Evolutionary conservation across 2,329 filamentous ascomycete species (phyloP).

Genomic region (Byssoonygena ceratinophila): DNA sequence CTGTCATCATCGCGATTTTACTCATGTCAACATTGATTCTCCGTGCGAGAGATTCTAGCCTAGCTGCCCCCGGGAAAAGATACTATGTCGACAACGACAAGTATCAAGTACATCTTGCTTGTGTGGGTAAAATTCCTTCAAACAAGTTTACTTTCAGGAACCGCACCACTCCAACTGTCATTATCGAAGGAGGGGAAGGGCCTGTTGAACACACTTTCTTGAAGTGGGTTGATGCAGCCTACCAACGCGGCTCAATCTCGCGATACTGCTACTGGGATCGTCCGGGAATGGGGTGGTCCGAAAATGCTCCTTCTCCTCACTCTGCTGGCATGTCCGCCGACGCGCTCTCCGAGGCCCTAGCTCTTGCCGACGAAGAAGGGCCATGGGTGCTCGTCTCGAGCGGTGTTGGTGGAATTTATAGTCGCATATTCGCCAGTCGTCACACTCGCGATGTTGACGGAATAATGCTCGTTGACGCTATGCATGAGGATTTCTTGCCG

Average conservation of each 20-base stretch:
- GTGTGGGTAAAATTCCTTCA: slow-evolving; percentile 53
- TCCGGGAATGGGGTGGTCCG: slow-evolving; percentile 76
- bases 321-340: slow-evolving; percentile 90
- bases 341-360: slow-evolving; percentile 74
- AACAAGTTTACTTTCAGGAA: slow-evolving; percentile 38
- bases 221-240: slow-evolving; percentile 63
- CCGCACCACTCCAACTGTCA: slow-evolving; percentile 59
- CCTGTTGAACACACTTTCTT: slow-evolving; percentile 71
- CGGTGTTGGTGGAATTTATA: slow-evolving; percentile 78
- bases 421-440: slow-evolving; percentile 78
- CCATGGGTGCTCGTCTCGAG: slow-evolving; percentile 84
- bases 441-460: slow-evolving; percentile 65
- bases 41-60: slow-evolving; percentile 64
- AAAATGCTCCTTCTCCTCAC: slow-evolving; percentile 86
- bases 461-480: slow-evolving; percentile 72
- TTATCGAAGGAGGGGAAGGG: slow-evolving; percentile 73
- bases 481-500: slow-evolving; percentile 73
- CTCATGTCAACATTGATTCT: slow-evolving; percentile 71
- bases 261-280: slow-evolving; percentile 95
- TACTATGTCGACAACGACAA: slow-evolving; percentile 74
- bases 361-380: slow-evolving; percentile 66
- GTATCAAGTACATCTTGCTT: slow-evolving; percentile 79
- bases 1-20: slow-evolving; percentile 59
- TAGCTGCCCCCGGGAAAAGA: slow-evolving; percentile 61
- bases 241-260: slow-evolving; percentile 68